These are phyloP conservation scores for Rhytidiadelphus loreus DNA, from an alignment of 225 moss, liverwort and hornwort species.

Conservation along the genomic window DNA sequence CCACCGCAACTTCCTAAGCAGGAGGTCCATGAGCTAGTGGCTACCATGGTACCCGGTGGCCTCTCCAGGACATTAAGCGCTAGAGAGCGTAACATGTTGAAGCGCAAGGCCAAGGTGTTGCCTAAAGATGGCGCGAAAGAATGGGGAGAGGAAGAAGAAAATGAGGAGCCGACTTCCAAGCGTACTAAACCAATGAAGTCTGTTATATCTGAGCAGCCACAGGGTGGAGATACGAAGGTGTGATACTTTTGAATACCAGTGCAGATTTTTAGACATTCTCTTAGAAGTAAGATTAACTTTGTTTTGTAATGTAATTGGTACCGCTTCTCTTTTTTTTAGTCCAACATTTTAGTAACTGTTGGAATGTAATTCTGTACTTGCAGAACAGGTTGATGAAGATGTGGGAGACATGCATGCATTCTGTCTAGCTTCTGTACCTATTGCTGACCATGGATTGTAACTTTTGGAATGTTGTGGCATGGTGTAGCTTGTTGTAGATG, in stretches of 20 bases:
- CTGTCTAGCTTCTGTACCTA: background rate
- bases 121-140: slow-evolving; percentile 80
- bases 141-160: slow-evolving; percentile 80
- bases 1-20: slow-evolving; percentile 48
- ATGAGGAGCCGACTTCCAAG: slow-evolving; percentile 56
- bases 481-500: slow-evolving; percentile 83
- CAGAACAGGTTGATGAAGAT: background rate
- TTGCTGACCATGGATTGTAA: background rate
- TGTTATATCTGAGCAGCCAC: slow-evolving; percentile 70
- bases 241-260: background rate
- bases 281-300: background rate
- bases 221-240: slow-evolving; percentile 60
- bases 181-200: slow-evolving; percentile 62
- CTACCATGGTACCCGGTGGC: slow-evolving; percentile 70
- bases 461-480: slow-evolving; percentile 5
- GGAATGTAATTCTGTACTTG: background rate
- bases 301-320: background rate
- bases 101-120: slow-evolving; percentile 83
- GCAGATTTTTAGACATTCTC: background rate
- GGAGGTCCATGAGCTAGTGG: slow-evolving; percentile 82
- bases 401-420: background rate
- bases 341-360: background rate
- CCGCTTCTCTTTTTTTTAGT: background rate
- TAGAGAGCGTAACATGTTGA: slow-evolving; percentile 79
- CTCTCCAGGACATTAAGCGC: slow-evolving; percentile 78